phyloP scores from a whole-genome alignment of 805 yeast species.

The Ogataea methylovora region DNA sequence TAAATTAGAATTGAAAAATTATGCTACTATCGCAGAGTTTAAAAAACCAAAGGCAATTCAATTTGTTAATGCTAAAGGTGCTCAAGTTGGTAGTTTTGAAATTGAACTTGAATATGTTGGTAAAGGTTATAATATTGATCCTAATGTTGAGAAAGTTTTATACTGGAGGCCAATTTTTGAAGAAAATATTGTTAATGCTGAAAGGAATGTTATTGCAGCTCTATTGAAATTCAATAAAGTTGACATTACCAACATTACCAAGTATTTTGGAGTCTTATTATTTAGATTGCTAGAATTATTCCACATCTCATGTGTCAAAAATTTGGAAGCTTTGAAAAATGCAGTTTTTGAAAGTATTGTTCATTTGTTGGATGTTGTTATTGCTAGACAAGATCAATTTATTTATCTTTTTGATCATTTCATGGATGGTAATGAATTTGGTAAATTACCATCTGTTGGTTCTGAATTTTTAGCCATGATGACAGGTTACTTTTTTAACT shows the following conservation, averaged over 20 bases:
- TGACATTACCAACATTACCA: conserved; percentile 46
- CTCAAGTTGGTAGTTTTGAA: conserved; percentile 36
- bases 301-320: conserved; percentile 11
- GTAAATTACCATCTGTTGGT: conserved; percentile 43
- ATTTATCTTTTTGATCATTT: conserved; percentile 48
- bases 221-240: conserved; percentile 45
- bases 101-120: conserved; percentile 64
- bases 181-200: conserved; percentile 27
- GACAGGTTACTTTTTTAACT: conserved; percentile 38
- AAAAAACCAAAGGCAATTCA: conserved; percentile 36
- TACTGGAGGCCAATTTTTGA: conserved; percentile 44
- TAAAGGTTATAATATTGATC: conserved; percentile 51
- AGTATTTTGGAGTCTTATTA: conserved; percentile 54
- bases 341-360: conserved; percentile 48
- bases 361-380: conserved; percentile 51
- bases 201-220: conserved; percentile 38
- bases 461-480: conserved; percentile 38
- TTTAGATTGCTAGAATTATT: conserved; percentile 29
- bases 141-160: conserved; percentile 44
- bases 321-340: conserved; percentile 18
- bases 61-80: conserved; percentile 31
- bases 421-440: conserved; percentile 22
- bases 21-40: conserved; percentile 25
- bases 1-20: conserved; percentile 31
- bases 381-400: conserved; percentile 62